A percentile compares a stretch with the other conserved stretches of the same genome.
Evolutionary conservation across 2,329 filamentous ascomycete genomes (phyloP).

Genomic region (Xylariaceae sp.): DNA sequence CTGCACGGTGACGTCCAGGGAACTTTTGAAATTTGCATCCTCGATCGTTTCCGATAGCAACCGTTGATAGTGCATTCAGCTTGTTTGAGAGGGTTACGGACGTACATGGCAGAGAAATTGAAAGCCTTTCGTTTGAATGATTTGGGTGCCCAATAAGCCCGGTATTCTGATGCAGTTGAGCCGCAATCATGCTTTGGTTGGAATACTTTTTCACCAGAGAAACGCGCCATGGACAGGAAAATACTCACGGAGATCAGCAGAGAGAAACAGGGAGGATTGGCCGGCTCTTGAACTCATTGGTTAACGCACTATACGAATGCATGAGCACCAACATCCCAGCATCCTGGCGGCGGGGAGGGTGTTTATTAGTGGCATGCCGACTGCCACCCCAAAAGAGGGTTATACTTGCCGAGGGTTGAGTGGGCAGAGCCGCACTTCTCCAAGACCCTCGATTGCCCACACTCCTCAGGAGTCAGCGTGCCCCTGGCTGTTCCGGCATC

Average conservation of each 20-base stretch:
- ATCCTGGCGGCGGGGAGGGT: conserved; percentile 5
- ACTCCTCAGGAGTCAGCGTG: conserved; percentile 1
- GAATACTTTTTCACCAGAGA: conserved; percentile 1
- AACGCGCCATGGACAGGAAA: conserved; percentile 6
- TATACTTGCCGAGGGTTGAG: conserved; percentile 1
- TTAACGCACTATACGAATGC: not conserved
- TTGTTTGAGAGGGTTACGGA: conserved; percentile 3
- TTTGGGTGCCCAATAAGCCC: not conserved
- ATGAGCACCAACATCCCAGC: conserved; percentile 1
- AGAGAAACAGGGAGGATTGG: conserved; percentile 3
- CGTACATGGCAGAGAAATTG: conserved; percentile 1
- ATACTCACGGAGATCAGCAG: conserved; percentile 11
- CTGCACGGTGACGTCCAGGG: conserved; percentile 8
- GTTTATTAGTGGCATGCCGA: conserved; percentile 3
- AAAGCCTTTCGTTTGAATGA: conserved; percentile 1
- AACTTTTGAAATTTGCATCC: not conserved
- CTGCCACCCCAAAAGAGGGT: conserved; percentile 3
- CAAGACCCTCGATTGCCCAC: conserved; percentile 6
- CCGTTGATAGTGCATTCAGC: conserved; percentile 6
- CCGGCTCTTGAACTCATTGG: conserved; percentile 12
- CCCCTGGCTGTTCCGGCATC: conserved; percentile 1
- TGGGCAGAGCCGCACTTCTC: conserved; percentile 16
- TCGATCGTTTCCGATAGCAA: conserved; percentile 8
- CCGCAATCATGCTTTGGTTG: conserved; percentile 2
- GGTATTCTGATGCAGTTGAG: not conserved